Evolutionary conservation across 768 basidiomycete genomes (phyloP), one percentile per base, ranked within the genome.

Genomic region (Termitomyces sp.): DNA sequence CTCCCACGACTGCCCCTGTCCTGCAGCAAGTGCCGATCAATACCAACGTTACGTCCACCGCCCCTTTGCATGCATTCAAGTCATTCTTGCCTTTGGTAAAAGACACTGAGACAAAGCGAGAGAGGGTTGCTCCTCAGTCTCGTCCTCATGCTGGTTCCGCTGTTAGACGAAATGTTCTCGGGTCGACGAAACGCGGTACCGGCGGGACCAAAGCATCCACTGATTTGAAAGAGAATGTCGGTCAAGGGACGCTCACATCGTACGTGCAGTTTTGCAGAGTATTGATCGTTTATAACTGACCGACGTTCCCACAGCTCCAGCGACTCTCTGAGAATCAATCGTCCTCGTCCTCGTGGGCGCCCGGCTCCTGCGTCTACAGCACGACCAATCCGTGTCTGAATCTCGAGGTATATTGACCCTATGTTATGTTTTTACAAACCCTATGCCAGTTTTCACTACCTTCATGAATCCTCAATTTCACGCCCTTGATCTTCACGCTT

Each of bases 161-260:
- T n/a, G 74, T 81, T 0, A 75, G 85, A 12, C 76, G 86, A n/a
- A 75, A 73, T 0, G 80, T 81, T 0, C 73, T 83, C 1, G 88
- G 87, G 1, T 84, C 81, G 84, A 71, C 83, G 41, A 90, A 89
- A 72, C 81, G 83, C 35, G 82, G 78, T 62, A 75, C 71, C 0
- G 80, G 78, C 23, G 27, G 17, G 19, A 35, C 16, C 69, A 85
- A 75, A 70, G 71, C 66, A 57, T 81, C 69, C 51, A 75, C 65
- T 46, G 85, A 82, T 57, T 80, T 81, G 62, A 81, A 86, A 67
- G 83, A 86, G 68, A 85, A 84, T 42, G 72, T 56, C 67, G 68
- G 68, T 16, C 68, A 72, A 59, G 75, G 65, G 66, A 75, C 61
- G 59, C 71, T 82, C 56, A 78, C 76, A 70, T 85, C 81, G 89